Percentiles rank a stretch among this genome's conserved stretches.
Conservation (phyloP, 2,329 filamentous ascomycete genomes). For the Fusarium cyanostomum region DNA sequence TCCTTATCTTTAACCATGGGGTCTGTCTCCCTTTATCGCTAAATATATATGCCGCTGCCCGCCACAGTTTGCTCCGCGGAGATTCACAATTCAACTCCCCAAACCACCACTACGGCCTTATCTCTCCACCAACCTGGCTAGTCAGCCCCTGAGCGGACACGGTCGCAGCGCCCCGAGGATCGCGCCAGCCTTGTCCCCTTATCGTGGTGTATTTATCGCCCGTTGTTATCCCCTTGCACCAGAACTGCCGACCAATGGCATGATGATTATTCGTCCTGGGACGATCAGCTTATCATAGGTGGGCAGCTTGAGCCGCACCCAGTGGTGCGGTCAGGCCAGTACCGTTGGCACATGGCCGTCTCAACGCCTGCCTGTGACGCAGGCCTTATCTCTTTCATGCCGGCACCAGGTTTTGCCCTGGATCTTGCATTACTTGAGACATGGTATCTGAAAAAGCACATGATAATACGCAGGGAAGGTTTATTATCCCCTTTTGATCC, state of each 20-base stretch:
- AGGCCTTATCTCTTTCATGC: constrained; percentile 39
- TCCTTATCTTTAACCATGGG: constrained; percentile 20
- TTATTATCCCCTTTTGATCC: neutral
- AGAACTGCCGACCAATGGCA: constrained; percentile 32
- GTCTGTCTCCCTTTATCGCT: constrained; percentile 22
- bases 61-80: constrained; percentile 38
- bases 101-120: constrained; percentile 36
- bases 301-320: constrained; percentile 38
- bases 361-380: constrained; percentile 16
- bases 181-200: constrained; percentile 27
- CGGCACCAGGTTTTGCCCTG: constrained; percentile 6
- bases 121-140: constrained; percentile 33
- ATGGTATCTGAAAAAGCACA: constrained; percentile 15
- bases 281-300: constrained; percentile 35
- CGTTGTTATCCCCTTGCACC: constrained; percentile 21
- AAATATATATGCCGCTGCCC: constrained; percentile 38
- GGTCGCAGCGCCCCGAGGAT: constrained; percentile 13
- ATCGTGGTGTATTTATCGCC: constrained; percentile 30
- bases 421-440: constrained; percentile 21
- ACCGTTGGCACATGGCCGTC: constrained; percentile 27
- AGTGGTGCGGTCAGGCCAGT: constrained; percentile 29
- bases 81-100: constrained; percentile 35
- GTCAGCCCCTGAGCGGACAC: constrained; percentile 18
- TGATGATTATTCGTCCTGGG: constrained; percentile 31
- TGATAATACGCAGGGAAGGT: neutral